Conservation (phyloP, 1,284 basidiomycete genomes). For the Sanghuangporus baumii region DNA sequence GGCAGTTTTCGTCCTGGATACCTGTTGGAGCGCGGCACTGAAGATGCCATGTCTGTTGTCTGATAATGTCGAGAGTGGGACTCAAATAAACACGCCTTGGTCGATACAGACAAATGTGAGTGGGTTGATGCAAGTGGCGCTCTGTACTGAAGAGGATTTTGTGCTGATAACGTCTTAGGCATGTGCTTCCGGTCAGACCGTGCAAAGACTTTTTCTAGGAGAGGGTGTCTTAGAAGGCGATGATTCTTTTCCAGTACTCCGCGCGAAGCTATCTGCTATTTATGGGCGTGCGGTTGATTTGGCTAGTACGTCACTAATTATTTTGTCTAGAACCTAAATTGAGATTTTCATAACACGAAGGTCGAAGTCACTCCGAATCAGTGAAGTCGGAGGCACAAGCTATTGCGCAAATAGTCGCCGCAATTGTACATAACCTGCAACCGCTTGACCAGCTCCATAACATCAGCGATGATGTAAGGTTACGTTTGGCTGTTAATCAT, state of each 20-base stretch:
- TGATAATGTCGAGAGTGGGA: conserved; percentile 30
- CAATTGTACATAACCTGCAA: conserved; percentile 25
- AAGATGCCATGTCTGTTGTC: conserved; percentile 41
- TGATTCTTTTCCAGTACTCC: conserved; percentile 1
- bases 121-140: not conserved
- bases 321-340: not conserved
- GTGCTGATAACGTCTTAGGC: not conserved
- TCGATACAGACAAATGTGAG: conserved; percentile 49
- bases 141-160: not conserved
- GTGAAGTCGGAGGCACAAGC: not conserved
- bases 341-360: not conserved
- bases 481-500: conserved; percentile 23
- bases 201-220: conserved; percentile 7
- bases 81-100: conserved; percentile 59
- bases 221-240: not conserved
- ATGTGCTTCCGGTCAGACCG: not conserved
- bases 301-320: not conserved
- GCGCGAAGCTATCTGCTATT: conserved; percentile 14
- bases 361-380: not conserved
- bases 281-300: conserved; percentile 12
- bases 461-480: conserved; percentile 17
- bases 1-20: conserved; percentile 64
- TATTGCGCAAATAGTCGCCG: not conserved
- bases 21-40: conserved; percentile 55
- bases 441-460: conserved; percentile 19